Base-by-base conservation (phyloP, 75 land plant species). In the Pinus tabuliformis region DNA sequence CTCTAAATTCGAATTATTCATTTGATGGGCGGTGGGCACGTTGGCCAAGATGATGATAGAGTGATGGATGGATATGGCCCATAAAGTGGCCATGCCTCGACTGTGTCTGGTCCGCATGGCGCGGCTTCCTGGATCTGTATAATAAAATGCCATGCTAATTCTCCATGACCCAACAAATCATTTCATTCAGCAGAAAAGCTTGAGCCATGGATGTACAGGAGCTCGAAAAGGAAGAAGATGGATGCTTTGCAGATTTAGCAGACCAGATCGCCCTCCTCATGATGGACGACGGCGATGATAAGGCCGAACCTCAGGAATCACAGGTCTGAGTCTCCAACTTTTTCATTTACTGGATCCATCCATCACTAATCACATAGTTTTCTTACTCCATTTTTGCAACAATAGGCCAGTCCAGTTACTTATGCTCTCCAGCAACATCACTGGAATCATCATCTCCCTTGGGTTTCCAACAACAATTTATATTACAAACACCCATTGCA, bases 161-260 rank as follows among this genome's bases (percentile, higher is more conserved):
- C 49, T 6, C 6, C 49, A 42, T 5, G 7, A 5, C 49, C 49
- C 6, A 42, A 42, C 6, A 42, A 42, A 42, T 42, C 0, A 42
- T 42, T 42, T 42, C 6, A 42, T 42, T 42, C 49, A 42, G 49
- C 49, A 6, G 49, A 42, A 42, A 42, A 42, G 49, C 49, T 42
- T 42, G 6, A 42, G 49, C 37, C 37, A 66, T 66, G 70, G 70
- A 39, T 37, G 70, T 18, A 66, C 18, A 30, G 18, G 20, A 39
- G 6, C 16, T 20, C 6, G 37, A 36, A 18, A 49, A 66, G 7
- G 70, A 66, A 6, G 70, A 66, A 17, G 70, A 66, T 66, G 45
- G 45, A 39, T 39, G 70, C 21, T 66, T 66, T 20, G 49, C 21
- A 66, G 70, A 66, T 37, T 66, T 66, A 45, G 70, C 70, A 28